These are phyloP conservation scores for Rhodotorula mucilaginosa DNA, from an alignment of 1,284 basidiomycete genomes.

Conservation along the genomic window DNA sequence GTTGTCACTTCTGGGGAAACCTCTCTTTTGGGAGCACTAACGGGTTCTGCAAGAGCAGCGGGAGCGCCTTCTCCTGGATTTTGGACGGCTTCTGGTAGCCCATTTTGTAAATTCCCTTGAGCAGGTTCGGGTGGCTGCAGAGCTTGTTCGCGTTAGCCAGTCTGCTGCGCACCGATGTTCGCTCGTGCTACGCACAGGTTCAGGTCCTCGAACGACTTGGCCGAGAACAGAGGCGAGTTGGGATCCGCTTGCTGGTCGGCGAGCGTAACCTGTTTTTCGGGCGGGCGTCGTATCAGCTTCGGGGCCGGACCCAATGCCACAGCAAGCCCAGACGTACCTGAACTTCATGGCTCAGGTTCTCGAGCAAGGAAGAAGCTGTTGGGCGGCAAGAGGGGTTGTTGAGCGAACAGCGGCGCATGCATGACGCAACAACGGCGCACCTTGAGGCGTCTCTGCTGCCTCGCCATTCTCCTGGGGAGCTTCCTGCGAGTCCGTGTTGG, in stretches of 20 bases:
- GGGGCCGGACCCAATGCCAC: too few species aligned
- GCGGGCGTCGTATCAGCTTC: too few species aligned
- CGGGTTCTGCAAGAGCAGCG: slow-evolving; percentile 87
- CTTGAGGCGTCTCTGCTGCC: slow-evolving; percentile 1
- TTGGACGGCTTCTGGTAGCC: slow-evolving; percentile 98
- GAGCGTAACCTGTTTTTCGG: slow-evolving; percentile 74
- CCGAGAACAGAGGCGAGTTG: slow-evolving; percentile 90
- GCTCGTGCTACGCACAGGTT: slow-evolving; percentile 64
- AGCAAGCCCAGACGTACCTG: slow-evolving; percentile 14
- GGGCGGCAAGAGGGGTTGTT: not conserved
- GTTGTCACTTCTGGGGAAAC: not conserved
- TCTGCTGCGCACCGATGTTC: too few species aligned
- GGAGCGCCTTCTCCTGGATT: slow-evolving; percentile 96
- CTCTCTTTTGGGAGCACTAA: slow-evolving; percentile 51
- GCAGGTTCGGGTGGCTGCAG: slow-evolving; percentile 73
- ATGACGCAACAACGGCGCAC: slow-evolving; percentile 6
- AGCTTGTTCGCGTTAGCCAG: slow-evolving; percentile 4
- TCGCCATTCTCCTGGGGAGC: not conserved
- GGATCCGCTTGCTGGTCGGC: slow-evolving; percentile 96
- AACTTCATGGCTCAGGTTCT: slow-evolving; percentile 37
- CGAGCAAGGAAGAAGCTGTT: slow-evolving; percentile 32
- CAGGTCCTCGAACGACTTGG: slow-evolving; percentile 90
- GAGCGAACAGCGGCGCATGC: not conserved
- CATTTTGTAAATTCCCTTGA: slow-evolving; percentile 95
- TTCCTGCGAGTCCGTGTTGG: not conserved